Evolutionary conservation across 495 filamentous ascomycete genomes (phyloP).

Genomic region (Aspergillus affinis): DNA sequence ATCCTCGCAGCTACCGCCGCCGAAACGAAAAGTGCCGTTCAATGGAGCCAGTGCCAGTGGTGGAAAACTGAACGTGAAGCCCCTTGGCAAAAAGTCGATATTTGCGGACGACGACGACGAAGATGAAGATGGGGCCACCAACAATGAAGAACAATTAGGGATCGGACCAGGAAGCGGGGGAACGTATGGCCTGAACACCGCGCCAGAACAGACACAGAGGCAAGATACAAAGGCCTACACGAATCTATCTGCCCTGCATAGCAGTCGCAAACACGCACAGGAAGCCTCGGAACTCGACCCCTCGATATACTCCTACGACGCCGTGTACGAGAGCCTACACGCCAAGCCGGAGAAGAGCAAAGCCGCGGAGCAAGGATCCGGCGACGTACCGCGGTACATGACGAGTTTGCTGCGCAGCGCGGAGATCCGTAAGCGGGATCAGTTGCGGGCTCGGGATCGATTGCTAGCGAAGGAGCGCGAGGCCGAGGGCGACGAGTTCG

Average conservation of each 20-base stretch:
- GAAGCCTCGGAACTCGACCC: conserved; percentile 50
- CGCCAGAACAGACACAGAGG: not conserved
- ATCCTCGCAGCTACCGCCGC: conserved; percentile 22
- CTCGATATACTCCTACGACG: conserved; percentile 58
- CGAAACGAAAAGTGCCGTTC: conserved; percentile 39
- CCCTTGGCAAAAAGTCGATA: conserved; percentile 39
- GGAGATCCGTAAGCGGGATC: conserved; percentile 84
- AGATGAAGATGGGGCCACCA: conserved; percentile 26
- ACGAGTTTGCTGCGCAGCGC: conserved; percentile 73
- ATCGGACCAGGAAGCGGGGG: not conserved
- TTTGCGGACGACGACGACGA: conserved; percentile 44
- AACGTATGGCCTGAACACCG: conserved; percentile 9
- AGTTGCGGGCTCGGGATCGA: conserved; percentile 83
- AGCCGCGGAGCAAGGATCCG: conserved; percentile 10
- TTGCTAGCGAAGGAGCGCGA: conserved; percentile 84
- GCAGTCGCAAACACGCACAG: conserved; percentile 46
- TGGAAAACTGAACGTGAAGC: conserved; percentile 30
- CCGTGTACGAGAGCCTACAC: conserved; percentile 52
- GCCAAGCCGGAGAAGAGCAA: conserved; percentile 36
- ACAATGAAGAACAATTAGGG: conserved; percentile 17
- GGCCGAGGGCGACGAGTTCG: conserved; percentile 90
- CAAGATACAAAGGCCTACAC: conserved; percentile 35
- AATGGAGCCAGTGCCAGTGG: conserved; percentile 4
- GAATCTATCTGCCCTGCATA: conserved; percentile 52
- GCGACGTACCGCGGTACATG: conserved; percentile 75